A percentile compares a stretch with the other conserved stretches of the same genome.
These are phyloP conservation scores for Rhizophagus prolifer DNA, from an alignment of 192 early-diverging fungal genomes.

Conservation along the genomic window DNA sequence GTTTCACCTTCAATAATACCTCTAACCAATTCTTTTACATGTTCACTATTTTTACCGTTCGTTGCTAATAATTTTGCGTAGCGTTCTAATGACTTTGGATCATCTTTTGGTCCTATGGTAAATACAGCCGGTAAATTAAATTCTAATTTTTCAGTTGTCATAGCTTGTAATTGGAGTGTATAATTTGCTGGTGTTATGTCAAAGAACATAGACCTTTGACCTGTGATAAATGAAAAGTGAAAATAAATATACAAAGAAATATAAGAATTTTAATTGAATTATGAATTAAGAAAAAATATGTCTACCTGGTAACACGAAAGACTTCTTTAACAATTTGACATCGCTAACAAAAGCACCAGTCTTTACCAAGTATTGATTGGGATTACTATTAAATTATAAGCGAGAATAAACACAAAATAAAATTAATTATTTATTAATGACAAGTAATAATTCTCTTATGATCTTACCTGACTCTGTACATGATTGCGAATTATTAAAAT, in stretches of 20 bases:
- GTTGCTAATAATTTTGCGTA: conserved; percentile 34
- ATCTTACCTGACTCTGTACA: neutral
- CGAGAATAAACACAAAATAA: neutral
- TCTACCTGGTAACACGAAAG: conserved; percentile 41
- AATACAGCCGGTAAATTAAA: conserved; percentile 52
- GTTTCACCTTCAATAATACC: conserved; percentile 61
- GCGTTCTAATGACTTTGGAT: conserved; percentile 8
- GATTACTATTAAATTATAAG: neutral
- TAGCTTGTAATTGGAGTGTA: conserved; percentile 46
- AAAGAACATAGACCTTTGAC: conserved; percentile 23
- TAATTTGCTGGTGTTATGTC: conserved; percentile 47
- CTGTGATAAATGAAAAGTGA: neutral
- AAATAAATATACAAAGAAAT: neutral
- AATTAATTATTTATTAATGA: too few species aligned
- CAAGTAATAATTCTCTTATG: too few species aligned
- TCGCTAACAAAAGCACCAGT: conserved; percentile 43
- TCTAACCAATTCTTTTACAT: conserved; percentile 41
- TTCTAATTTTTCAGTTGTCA: conserved; percentile 52
- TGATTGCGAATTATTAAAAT: neutral
- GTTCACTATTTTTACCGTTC: conserved; percentile 18
- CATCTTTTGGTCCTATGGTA: conserved; percentile 48
- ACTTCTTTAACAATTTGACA: conserved; percentile 41
- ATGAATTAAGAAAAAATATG: too few species aligned
- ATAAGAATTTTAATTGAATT: neutral
- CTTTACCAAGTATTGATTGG: conserved; percentile 48